phyloP scores from a whole-genome alignment of 345 rosid genomes.

The Linum trigynum region DNA sequence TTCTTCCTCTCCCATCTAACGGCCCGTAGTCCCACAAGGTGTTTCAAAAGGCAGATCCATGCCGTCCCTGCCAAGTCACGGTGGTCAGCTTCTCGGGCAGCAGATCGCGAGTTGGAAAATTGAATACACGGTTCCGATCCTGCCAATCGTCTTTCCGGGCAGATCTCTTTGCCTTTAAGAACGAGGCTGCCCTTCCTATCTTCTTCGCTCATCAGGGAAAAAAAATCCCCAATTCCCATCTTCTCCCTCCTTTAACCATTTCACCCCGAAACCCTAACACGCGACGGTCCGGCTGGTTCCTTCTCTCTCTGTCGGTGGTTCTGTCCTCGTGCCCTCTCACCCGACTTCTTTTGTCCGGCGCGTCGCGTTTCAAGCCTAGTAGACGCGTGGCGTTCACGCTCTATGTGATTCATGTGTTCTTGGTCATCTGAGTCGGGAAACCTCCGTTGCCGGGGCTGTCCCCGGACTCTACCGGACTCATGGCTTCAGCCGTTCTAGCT shows the following conservation, averaged over 20 bases:
- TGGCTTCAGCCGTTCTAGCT: conserved; percentile 35
- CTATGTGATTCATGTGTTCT: conserved; percentile 21
- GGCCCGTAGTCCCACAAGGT: too few relatives aligned
- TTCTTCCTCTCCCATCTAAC: too few relatives aligned
- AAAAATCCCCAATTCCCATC: conserved; percentile 6
- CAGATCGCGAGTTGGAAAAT: conserved; percentile 9
- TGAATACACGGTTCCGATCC: conserved; percentile 20
- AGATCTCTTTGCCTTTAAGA: conserved; percentile 38
- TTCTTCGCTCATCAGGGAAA: conserved; percentile 16
- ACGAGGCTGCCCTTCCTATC: conserved; percentile 10
- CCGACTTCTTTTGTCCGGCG: conserved; percentile 1
- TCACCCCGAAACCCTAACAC: conserved; percentile 17
- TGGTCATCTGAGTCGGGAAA: not conserved
- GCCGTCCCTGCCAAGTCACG: conserved; percentile 21
- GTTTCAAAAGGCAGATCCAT: too few relatives aligned
- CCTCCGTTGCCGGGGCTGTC: conserved; percentile 10
- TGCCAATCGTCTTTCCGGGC: conserved; percentile 23
- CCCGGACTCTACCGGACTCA: conserved; percentile 10
- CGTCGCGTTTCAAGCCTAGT: conserved; percentile 11
- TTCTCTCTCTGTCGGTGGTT: not conserved
- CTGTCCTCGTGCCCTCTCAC: not conserved
- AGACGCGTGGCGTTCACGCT: conserved; percentile 33
- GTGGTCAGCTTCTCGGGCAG: conserved; percentile 28
- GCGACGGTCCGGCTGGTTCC: not conserved
- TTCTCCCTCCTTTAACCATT: not conserved